phyloP scores from a whole-genome alignment of 2,329 filamentous ascomycete species.

The Nemania serpens region DNA sequence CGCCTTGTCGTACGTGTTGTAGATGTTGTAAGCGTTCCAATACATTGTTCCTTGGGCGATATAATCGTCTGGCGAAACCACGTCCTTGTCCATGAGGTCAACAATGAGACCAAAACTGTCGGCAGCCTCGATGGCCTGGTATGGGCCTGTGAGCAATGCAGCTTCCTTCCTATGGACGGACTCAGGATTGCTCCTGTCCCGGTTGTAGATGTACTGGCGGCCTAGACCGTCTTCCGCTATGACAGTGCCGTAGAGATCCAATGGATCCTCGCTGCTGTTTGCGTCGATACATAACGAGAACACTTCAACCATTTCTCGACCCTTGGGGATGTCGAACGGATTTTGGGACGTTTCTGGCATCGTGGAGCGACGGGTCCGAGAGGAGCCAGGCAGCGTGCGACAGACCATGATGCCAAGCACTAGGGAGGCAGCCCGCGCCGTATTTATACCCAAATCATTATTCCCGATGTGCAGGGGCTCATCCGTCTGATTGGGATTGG shows the following conservation, averaged over 20 bases:
- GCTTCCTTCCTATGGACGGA: not conserved
- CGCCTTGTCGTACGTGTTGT: not conserved
- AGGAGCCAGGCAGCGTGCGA: not conserved
- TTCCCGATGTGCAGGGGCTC: too few relatives aligned
- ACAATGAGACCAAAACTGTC: not conserved
- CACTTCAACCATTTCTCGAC: not conserved
- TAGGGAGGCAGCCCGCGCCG: too few relatives aligned
- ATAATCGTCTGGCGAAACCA: not conserved
- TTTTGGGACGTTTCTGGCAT: not conserved
- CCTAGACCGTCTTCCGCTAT: not conserved
- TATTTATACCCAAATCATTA: too few relatives aligned
- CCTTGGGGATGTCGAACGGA: not conserved
- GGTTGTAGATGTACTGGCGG: not conserved
- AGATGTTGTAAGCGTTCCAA: not conserved
- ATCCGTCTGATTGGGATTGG: too few relatives aligned
- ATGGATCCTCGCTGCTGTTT: not conserved
- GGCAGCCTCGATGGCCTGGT: not conserved
- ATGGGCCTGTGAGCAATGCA: not conserved
- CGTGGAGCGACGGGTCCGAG: not conserved
- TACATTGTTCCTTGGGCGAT: not conserved
- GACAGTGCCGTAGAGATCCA: not conserved
- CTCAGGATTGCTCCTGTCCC: not conserved
- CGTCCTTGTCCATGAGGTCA: not conserved
- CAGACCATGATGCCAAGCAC: not conserved
- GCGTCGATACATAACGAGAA: not conserved